phyloP scores from a whole-genome alignment of 495 filamentous ascomycete species.

The Aspergillus coremiiformis region DNA sequence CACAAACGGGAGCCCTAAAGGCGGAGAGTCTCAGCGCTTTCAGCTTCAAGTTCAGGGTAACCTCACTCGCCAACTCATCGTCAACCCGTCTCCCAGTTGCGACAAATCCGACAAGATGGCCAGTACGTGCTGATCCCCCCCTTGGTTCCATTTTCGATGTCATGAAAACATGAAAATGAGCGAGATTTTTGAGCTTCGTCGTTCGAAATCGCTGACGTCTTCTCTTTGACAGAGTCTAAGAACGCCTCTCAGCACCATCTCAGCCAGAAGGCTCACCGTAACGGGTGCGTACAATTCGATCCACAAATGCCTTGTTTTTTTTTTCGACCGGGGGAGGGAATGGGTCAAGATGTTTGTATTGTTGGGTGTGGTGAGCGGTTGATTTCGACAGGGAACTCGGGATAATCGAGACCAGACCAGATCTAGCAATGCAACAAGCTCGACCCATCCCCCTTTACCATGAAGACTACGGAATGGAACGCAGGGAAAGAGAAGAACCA shows the following conservation, averaged over 20 bases:
- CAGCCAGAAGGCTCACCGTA: conserved; percentile 92
- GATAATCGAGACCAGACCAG: neutral
- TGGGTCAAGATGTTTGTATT: conserved; percentile 6
- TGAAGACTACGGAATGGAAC: conserved; percentile 5
- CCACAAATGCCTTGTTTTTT: neutral
- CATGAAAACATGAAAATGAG: conserved; percentile 8
- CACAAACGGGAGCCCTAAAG: conserved; percentile 41
- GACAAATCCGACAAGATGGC: conserved; percentile 48
- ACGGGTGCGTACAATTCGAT: conserved; percentile 63
- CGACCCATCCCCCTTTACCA: neutral
- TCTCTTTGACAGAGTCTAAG: conserved; percentile 71
- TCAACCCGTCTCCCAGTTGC: conserved; percentile 29
- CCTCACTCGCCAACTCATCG: conserved; percentile 24
- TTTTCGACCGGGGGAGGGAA: neutral
- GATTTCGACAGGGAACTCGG: neutral
- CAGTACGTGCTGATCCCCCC: conserved; percentile 32
- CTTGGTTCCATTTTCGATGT: neutral
- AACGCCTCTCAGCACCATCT: conserved; percentile 99
- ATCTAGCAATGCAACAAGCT: neutral
- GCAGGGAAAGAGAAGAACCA: conserved; percentile 1
- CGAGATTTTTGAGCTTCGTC: neutral
- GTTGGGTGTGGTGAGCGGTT: conserved; percentile 3
- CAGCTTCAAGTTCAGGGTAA: conserved; percentile 19
- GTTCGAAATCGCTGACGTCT: conserved; percentile 21
- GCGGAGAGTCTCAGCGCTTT: conserved; percentile 23